phyloP scores from a whole-genome alignment of 1,139 yeast genomes.

The Magnusiomyces ingens region DNA sequence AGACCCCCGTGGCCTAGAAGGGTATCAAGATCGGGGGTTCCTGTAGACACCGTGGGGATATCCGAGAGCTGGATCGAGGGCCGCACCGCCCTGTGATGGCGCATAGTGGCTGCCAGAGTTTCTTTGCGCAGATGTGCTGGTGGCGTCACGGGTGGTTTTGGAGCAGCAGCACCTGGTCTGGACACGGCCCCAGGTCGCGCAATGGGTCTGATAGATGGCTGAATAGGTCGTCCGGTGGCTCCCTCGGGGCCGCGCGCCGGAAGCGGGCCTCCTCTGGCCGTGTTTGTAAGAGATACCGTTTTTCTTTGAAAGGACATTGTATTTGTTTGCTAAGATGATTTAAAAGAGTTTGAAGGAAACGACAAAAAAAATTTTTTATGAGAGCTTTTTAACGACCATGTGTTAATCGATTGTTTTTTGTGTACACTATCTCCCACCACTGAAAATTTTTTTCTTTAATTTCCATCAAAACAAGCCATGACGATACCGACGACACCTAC shows the following conservation, averaged over 20 bases:
- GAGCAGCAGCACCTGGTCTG: conserved; percentile 3
- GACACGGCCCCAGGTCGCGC: conserved; percentile 6
- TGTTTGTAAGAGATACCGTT: conserved; percentile 20
- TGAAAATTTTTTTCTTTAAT: neutral
- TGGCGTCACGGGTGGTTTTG: neutral
- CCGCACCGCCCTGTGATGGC: conserved; percentile 51
- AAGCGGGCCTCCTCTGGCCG: conserved; percentile 6
- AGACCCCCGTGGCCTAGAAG: conserved; percentile 76
- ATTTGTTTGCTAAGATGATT: neutral
- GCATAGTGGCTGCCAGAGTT: neutral
- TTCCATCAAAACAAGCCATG: no score
- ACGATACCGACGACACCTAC: neutral
- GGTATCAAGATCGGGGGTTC: conserved; percentile 67
- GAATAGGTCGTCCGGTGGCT: neutral
- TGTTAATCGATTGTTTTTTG: conserved; percentile 1
- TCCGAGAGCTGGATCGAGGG: conserved; percentile 75
- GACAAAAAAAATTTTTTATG: neutral
- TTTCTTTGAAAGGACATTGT: conserved; percentile 24
- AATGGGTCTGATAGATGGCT: conserved; percentile 4
- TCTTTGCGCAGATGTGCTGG: neutral
- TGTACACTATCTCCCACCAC: neutral
- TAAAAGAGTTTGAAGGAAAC: neutral
- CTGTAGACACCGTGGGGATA: conserved; percentile 65
- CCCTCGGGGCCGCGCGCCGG: conserved; percentile 1
- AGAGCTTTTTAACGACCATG: neutral